These are phyloP conservation scores for Starmerella ratchasimensis DNA, from an alignment of 805 yeast genomes.

Conservation along the genomic window DNA sequence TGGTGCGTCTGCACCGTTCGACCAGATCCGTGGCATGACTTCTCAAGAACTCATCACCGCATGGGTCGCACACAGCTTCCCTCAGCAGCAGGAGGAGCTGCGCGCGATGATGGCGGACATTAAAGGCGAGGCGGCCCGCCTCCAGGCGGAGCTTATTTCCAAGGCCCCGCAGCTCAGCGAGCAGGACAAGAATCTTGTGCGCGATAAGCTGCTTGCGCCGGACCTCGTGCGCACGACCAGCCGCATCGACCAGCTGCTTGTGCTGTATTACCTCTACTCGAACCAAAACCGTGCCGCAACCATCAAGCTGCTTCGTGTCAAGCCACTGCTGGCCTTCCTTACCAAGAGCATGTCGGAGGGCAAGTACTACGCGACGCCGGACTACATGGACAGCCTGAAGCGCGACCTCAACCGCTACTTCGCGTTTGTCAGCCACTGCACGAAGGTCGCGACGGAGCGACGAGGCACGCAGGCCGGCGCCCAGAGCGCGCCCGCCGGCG, in stretches of 20 bases:
- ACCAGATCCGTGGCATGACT: conserved; percentile 11
- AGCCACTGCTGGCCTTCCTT: conserved; percentile 64
- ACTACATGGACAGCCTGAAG: conserved; percentile 53
- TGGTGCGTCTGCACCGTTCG: neutral
- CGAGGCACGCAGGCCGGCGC: no score
- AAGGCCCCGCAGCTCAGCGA: conserved; percentile 46
- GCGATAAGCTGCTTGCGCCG: conserved; percentile 34
- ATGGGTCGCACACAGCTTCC: conserved; percentile 38
- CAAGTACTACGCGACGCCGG: conserved; percentile 57
- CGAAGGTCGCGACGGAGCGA: conserved; percentile 9
- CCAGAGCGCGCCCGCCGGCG: neutral
- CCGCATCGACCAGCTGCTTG: conserved; percentile 61
- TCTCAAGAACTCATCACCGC: conserved; percentile 11
- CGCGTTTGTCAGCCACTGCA: conserved; percentile 49
- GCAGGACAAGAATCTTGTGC: conserved; percentile 49
- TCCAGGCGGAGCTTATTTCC: conserved; percentile 39
- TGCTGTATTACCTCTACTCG: conserved; percentile 64
- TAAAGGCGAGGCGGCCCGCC: conserved; percentile 39
- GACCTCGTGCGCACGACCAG: conserved; percentile 38
- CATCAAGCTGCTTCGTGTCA: conserved; percentile 60
- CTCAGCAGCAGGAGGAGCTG: conserved; percentile 41
- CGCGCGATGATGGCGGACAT: conserved; percentile 57
- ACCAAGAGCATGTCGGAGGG: conserved; percentile 54
- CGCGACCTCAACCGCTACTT: conserved; percentile 62
- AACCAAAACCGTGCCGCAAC: conserved; percentile 57